Conservation (phyloP, 805 yeast genomes). For the Candida tammaniensis region DNA sequence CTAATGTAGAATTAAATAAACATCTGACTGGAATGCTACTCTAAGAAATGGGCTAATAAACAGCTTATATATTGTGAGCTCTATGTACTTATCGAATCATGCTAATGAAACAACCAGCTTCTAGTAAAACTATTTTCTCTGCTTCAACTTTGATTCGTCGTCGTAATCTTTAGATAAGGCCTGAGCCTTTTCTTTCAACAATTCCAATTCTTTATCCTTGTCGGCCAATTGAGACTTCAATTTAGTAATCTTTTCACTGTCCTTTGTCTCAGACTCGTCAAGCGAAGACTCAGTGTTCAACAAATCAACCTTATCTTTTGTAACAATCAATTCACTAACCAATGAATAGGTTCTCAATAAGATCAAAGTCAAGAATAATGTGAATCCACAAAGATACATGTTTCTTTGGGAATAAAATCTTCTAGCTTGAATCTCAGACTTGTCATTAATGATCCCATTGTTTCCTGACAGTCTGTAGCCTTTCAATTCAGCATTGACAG, state of each 20-base stretch:
- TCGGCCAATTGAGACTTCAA: conserved; percentile 47
- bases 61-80: too few relatives aligned
- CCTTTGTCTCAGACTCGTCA: conserved; percentile 21
- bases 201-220: conserved; percentile 63
- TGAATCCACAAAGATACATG: conserved; percentile 92
- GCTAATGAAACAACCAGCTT: too few relatives aligned
- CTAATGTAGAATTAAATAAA: too few relatives aligned
- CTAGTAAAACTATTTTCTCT: conserved; percentile 2
- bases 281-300: conserved; percentile 10
- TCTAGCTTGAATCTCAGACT: conserved; percentile 85
- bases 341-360: conserved; percentile 80
- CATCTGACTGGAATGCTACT: too few relatives aligned
- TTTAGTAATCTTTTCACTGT: conserved; percentile 39
- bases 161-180: conserved; percentile 62
- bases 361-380: conserved; percentile 83
- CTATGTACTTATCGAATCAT: too few relatives aligned
- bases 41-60: too few relatives aligned
- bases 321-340: conserved; percentile 67
- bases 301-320: conserved; percentile 57
- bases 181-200: conserved; percentile 70
- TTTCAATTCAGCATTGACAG: conserved; percentile 62
- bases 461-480: conserved; percentile 15
- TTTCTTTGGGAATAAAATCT: conserved; percentile 95
- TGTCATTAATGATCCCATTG: conserved; percentile 44
- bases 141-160: conserved; percentile 5